Base-by-base conservation (phyloP, 495 filamentous ascomycete species). In the Usnea hakonensis region DNA sequence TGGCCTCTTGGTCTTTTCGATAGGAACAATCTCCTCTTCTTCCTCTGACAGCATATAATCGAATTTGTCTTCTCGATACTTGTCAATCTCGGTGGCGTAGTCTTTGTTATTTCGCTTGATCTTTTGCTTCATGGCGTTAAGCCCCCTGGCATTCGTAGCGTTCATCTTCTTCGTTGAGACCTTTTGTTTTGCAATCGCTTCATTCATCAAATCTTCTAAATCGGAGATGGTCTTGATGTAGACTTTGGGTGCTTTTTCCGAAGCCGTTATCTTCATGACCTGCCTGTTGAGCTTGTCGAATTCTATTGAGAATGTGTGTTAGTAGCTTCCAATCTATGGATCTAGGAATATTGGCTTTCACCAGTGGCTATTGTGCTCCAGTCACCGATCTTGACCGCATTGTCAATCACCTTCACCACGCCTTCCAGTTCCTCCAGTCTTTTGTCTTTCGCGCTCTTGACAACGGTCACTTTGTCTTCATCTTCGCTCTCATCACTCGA, bases 21-120 rank as follows among this genome's bases (percentile, higher is more conserved):
- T 75, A 8, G 78, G 73, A 1, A 67, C 67, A n/a, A 76, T 77
- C 61, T 83, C 85, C 55, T 87, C 85, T 60, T 93, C 88, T 58
- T 90, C 87, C 4, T 91, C 88, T 50, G 87, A 89, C 68, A 86
- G 83, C 88, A 99, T 91, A 78, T 88, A 99, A 14, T 74, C 85
- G 58, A 90, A 89, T 73, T 89, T 89, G 73, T 92, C 83, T 52
- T 86, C 86, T 60, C 89, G 83, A 78, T 92, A 99, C 58, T 86
- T 83, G 67, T 96, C 91, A 66, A 99, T 86, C 69, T 95, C 89
- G 56, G 80, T 78, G 68, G 88, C 81, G 72, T 95, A 95, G 38
- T 95, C 91, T 78, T 95, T 92, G 83, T 96, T 97, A 79, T 92
- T 95, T 80, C 95, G 96, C 83, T 92, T 90, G 78, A 97, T 90